Percentiles rank a stretch among this genome's conserved stretches.
phyloP scores from a whole-genome alignment of 495 filamentous ascomycete genomes.

The Aspergillus mulundensis region DNA sequence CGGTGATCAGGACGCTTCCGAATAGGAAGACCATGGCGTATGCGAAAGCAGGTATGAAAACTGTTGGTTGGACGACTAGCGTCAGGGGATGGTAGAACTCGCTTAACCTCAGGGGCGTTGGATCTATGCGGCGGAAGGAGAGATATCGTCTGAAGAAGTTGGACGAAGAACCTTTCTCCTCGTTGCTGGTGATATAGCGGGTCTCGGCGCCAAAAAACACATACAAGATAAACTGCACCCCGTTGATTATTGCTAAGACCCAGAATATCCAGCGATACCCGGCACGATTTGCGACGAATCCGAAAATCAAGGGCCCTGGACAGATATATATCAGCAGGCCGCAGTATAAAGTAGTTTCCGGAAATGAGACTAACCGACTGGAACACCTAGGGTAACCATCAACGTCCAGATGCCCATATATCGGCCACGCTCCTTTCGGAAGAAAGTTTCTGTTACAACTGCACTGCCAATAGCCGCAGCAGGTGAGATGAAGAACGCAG shows the following conservation, averaged over 20 bases:
- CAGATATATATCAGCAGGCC: conserved; percentile 26
- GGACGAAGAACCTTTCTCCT: conserved; percentile 14
- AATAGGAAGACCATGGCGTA: conserved; percentile 54
- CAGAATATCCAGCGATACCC: conserved; percentile 45
- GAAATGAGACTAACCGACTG: not conserved
- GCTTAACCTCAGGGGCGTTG: conserved; percentile 37
- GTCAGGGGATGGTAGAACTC: conserved; percentile 49
- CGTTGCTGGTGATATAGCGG: conserved; percentile 37
- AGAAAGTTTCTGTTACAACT: conserved; percentile 12
- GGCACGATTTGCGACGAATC: conserved; percentile 39
- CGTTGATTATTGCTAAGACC: conserved; percentile 49
- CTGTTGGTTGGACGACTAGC: conserved; percentile 34
- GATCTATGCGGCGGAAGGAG: conserved; percentile 44
- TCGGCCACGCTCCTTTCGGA: conserved; percentile 40
- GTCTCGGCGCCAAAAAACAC: conserved; percentile 55
- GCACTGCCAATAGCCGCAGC: conserved; percentile 30
- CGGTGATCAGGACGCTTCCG: conserved; percentile 41
- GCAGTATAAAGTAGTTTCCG: not conserved
- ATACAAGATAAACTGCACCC: conserved; percentile 49
- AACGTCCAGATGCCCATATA: conserved; percentile 52
- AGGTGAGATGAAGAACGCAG: conserved; percentile 44
- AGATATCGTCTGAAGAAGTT: conserved; percentile 38
- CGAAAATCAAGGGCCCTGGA: conserved; percentile 47
- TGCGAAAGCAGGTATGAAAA: conserved; percentile 46
- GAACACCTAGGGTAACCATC: not conserved